These are phyloP conservation scores for Sugiyamaella americana DNA, from an alignment of 805 yeast species.

Conservation along the genomic window DNA sequence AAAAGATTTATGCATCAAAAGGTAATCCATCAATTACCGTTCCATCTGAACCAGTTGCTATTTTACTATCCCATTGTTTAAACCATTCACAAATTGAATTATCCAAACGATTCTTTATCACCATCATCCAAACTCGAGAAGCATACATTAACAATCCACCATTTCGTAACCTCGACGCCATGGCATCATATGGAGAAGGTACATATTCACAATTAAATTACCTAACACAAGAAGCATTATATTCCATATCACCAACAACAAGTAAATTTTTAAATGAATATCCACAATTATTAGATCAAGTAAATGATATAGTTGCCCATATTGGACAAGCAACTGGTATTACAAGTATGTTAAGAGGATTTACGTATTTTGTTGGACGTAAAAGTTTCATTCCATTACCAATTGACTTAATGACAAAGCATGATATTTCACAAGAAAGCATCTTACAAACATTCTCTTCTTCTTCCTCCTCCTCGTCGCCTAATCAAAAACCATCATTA, in stretches of 20 bases:
- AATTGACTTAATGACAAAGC: constrained; percentile 47
- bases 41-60: constrained; percentile 58
- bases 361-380: constrained; percentile 48
- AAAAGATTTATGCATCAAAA: constrained; percentile 36
- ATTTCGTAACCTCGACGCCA: constrained; percentile 45
- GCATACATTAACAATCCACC: constrained; percentile 44
- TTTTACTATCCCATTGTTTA: constrained; percentile 51
- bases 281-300: constrained; percentile 36
- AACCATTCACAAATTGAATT: constrained; percentile 36
- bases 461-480: no score
- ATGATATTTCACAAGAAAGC: constrained; percentile 57
- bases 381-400: constrained; percentile 57
- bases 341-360: constrained; percentile 55
- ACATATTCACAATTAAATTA: constrained; percentile 69
- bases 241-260: constrained; percentile 51
- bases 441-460: constrained; percentile 33
- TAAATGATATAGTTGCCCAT: constrained; percentile 67
- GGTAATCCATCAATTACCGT: constrained; percentile 21
- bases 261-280: constrained; percentile 44
- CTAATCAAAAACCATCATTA: constrained; percentile 9
- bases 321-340: constrained; percentile 77
- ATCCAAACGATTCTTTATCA: constrained; percentile 51
- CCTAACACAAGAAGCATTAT: constrained; percentile 52
- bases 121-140: constrained; percentile 53
- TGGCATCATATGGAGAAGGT: constrained; percentile 78